Percentiles rank a stretch among this genome's conserved stretches.
Evolutionary conservation across 768 basidiomycete genomes (phyloP).

Genomic region (Daedaleopsis sinensis): DNA sequence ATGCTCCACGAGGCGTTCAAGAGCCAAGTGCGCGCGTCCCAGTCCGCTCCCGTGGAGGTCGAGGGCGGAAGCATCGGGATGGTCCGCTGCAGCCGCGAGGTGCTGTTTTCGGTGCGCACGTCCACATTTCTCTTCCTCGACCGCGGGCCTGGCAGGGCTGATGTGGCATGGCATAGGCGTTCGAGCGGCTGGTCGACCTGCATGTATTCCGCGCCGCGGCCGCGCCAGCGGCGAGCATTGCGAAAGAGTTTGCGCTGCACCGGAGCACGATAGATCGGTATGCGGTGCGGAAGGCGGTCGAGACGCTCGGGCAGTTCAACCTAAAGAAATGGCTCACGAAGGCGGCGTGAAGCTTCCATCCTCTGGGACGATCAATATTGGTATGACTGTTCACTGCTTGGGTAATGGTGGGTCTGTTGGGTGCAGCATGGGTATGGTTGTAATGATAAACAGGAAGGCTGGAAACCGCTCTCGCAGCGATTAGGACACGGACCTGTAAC

Average conservation of each 20-base stretch:
- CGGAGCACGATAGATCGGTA: conserved; percentile 64
- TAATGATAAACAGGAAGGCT: no score
- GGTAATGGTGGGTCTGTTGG: no score
- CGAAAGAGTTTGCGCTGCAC: conserved; percentile 77
- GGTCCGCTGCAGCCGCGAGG: conserved; percentile 63
- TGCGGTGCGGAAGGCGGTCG: conserved; percentile 69
- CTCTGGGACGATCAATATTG: no score
- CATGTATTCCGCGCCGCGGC: conserved; percentile 58
- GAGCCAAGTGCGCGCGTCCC: conserved; percentile 71
- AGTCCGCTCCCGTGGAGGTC: conserved; percentile 73
- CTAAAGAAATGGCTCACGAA: conserved; percentile 81
- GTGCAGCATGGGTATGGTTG: no score
- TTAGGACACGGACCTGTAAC: no score
- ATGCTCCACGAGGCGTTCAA: conserved; percentile 84
- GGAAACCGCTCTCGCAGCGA: no score
- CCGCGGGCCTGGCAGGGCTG: not conserved
- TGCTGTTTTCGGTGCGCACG: conserved; percentile 64
- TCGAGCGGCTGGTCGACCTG: conserved; percentile 63
- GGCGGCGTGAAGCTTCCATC: conserved; percentile 25
- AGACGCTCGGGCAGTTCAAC: conserved; percentile 65
- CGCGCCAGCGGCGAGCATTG: conserved; percentile 47
- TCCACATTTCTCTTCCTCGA: not conserved
- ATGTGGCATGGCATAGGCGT: conserved; percentile 54
- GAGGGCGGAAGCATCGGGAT: conserved; percentile 77
- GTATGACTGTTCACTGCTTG: no score